Conservation (phyloP, 1,284 basidiomycete species). For the Pseudozyma hubeiensis region DNA sequence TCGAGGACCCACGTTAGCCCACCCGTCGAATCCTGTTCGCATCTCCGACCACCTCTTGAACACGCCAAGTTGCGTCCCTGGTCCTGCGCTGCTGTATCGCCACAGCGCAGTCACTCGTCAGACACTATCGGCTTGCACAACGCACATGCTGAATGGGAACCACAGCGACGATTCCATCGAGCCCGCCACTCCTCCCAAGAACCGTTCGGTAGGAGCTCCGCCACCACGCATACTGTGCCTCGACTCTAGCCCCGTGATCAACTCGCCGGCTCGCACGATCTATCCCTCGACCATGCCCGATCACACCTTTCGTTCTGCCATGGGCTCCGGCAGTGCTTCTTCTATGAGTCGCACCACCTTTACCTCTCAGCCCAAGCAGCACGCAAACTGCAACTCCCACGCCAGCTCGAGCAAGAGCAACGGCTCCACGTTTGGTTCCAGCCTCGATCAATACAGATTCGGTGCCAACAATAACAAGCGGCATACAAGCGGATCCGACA, state of each 20-base stretch:
- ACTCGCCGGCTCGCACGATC: constrained; percentile 8
- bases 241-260: constrained; percentile 37
- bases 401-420: constrained; percentile 9
- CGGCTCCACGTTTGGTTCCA: constrained; percentile 20
- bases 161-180: constrained; percentile 45
- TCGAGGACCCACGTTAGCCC: too few relatives aligned
- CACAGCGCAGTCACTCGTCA: too few relatives aligned
- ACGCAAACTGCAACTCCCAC: constrained; percentile 5
- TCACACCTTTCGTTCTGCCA: constrained; percentile 36
- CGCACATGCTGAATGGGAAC: constrained; percentile 31
- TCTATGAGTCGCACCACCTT: constrained; percentile 37
- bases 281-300: constrained; percentile 16
- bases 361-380: constrained; percentile 8
- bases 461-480: constrained; percentile 13
- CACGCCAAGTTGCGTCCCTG: too few relatives aligned
- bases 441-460: constrained; percentile 44
- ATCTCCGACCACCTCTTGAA: too few relatives aligned
- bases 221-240: constrained; percentile 31
- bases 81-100: too few relatives aligned
- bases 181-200: constrained; percentile 36
- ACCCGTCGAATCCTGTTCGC: too few relatives aligned
- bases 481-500: constrained; percentile 19
- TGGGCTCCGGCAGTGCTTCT: constrained; percentile 26
- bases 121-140: neutral
- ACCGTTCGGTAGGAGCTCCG: constrained; percentile 2